phyloP scores from a whole-genome alignment of 495 filamentous ascomycete genomes.

The Penicillium atrosanguineum region DNA sequence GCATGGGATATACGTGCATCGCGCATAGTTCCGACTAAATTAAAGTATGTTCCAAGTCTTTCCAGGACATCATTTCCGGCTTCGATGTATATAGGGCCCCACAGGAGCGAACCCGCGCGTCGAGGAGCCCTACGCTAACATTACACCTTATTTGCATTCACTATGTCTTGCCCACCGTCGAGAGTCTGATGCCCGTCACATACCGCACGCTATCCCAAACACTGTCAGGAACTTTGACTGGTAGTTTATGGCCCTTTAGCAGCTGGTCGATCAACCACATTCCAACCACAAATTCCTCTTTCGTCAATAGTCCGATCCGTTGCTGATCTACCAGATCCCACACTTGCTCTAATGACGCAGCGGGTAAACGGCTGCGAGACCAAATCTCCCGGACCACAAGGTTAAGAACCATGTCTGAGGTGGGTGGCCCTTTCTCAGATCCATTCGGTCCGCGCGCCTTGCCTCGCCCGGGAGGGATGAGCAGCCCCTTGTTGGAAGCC shows the following conservation, averaged over 20 bases:
- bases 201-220: slow-evolving; percentile 83
- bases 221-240: slow-evolving; percentile 70
- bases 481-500: slow-evolving; percentile 86
- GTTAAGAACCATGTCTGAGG: slow-evolving; percentile 63
- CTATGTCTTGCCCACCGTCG: neutral
- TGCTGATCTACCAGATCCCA: slow-evolving; percentile 80
- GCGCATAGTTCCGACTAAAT: neutral
- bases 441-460: neutral
- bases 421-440: slow-evolving; percentile 22
- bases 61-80: neutral
- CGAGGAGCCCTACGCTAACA: neutral
- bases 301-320: slow-evolving; percentile 57
- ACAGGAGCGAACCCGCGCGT: slow-evolving; percentile 12
- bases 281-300: slow-evolving; percentile 90
- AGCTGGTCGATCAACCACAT: slow-evolving; percentile 94
- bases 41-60: neutral
- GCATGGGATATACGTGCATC: too few species aligned
- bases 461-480: slow-evolving; percentile 29
- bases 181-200: slow-evolving; percentile 42
- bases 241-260: slow-evolving; percentile 84
- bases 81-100: neutral
- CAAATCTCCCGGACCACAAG: slow-evolving; percentile 85
- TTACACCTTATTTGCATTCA: neutral
- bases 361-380: slow-evolving; percentile 69
- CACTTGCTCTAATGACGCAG: slow-evolving; percentile 68